phyloP scores from a whole-genome alignment of 164 flowering plant species.

The Litsea cubeba region DNA sequence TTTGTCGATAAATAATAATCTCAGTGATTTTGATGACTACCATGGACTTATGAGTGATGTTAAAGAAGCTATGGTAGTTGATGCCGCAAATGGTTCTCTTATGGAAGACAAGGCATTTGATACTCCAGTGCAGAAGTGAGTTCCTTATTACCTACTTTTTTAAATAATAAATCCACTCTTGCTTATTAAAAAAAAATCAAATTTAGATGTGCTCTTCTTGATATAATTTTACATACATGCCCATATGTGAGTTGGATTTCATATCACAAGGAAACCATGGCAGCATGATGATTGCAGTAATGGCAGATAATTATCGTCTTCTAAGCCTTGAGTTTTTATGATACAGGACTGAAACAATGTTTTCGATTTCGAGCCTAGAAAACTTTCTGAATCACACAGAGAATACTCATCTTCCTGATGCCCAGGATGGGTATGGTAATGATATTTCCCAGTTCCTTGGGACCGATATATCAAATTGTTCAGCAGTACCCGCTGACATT shows the following conservation, averaged over 20 bases:
- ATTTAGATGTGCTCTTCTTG: background rate
- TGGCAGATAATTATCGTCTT: constrained; percentile 8
- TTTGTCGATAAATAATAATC: constrained; percentile 44
- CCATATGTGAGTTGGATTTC: constrained; percentile 2
- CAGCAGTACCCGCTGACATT: constrained; percentile 50
- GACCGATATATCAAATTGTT: constrained; percentile 51
- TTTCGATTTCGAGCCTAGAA: constrained; percentile 41
- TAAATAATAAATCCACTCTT: background rate
- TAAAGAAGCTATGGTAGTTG: constrained; percentile 61
- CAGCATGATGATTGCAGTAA: background rate
- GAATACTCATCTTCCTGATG: constrained; percentile 47
- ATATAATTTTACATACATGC: background rate
- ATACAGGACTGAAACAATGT: constrained; percentile 48
- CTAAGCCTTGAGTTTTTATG: constrained; percentile 6
- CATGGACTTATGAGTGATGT: constrained; percentile 26
- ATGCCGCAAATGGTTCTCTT: constrained; percentile 51
- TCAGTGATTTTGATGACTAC: constrained; percentile 28
- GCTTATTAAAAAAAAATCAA: too few species aligned
- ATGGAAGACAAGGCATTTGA: constrained; percentile 29
- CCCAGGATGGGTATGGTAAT: constrained; percentile 75
- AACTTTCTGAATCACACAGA: constrained; percentile 44
- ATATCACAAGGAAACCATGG: background rate
- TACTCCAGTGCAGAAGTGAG: constrained; percentile 22
- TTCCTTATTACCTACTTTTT: constrained; percentile 1
- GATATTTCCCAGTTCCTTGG: constrained; percentile 78